Base-by-base conservation (phyloP, 2,329 filamentous ascomycete genomes). In the Byssochlamys sp. region DNA sequence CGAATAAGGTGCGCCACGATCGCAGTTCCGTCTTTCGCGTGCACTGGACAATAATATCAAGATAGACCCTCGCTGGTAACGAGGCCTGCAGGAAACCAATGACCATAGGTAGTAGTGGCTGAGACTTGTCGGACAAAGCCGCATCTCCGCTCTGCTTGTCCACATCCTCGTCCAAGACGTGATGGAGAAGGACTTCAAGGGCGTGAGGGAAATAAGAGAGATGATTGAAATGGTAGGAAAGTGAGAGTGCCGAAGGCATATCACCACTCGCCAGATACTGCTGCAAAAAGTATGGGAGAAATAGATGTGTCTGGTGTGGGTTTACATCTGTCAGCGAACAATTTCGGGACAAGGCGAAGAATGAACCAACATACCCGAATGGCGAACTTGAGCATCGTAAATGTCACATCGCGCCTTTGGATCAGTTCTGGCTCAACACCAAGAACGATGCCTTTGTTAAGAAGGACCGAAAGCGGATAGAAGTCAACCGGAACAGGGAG, bases 11-110 rank as follows among this genome's bases (percentile, higher is more conserved):
- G 59, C 88, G 86, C 94, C 94, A 99, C 57, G 90, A 95, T 45
- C 92, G 85, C 6, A 96, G 85, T 69, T 99, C 94, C 0, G 94
- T 99, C 74, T 99, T 99, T 56, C 94, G 87, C 1, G 94, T 96
- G 74, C 94, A 99, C 74, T 95, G 94, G 24, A 99, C 88, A 26
- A 99, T 87, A 58, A 97, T 94, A 66, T 97, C 92, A 14, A 97
- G 84, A 68, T 96, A 99, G 58, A 90, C 68, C 10, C 69, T 69
- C 0, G 69, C 84, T 57, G 86, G 87, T 72, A 90, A 88, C 1
- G 86, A 89, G 0, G 88, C 88, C 58, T 78, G 85, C 73, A 66
- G 84, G 81, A 66, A 91, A 68, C 63, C 88, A 74, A 65, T 87
- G 78, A 70, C 84, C 2, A 71, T 71, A 11, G 77, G 77, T 12